Percentiles rank a stretch among this genome's conserved stretches.
These are phyloP conservation scores for Chlorella sp. DNA, from an alignment of 139 green algal genomes.

Conservation along the genomic window DNA sequence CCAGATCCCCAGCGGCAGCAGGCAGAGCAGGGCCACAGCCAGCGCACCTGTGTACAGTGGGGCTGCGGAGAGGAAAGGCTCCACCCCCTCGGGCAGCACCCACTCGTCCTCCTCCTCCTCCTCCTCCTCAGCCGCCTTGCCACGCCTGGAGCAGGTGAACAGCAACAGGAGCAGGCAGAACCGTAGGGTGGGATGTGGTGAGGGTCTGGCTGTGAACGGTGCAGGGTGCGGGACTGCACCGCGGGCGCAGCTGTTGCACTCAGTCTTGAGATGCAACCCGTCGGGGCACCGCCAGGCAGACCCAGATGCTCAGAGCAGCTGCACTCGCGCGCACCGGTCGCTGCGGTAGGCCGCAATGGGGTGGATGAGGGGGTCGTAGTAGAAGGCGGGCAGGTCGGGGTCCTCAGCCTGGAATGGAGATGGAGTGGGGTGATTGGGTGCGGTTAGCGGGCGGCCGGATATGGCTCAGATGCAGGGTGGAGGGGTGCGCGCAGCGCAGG, in stretches of 20 bases:
- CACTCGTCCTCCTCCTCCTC: slow-evolving; percentile 91
- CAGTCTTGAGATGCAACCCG: too few species aligned
- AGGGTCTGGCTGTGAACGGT: too few species aligned
- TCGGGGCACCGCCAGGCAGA: too few species aligned
- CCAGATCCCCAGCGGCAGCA: neutral
- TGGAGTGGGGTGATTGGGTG: too few species aligned
- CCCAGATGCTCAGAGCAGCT: too few species aligned
- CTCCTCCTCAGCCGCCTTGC: slow-evolving; percentile 50
- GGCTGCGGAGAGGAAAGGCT: slow-evolving; percentile 69
- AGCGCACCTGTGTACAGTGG: slow-evolving; percentile 40
- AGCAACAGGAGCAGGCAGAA: too few species aligned
- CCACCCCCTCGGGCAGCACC: slow-evolving; percentile 83
- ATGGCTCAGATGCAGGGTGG: too few species aligned
- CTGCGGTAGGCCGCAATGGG: slow-evolving; percentile 92
- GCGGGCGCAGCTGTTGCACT: too few species aligned
- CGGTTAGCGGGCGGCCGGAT: too few species aligned
- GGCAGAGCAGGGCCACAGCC: neutral
- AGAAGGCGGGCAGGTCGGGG: slow-evolving; percentile 98
- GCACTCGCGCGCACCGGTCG: neutral
- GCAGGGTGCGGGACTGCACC: too few species aligned
- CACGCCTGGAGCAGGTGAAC: neutral
- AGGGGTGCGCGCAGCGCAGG: too few species aligned
- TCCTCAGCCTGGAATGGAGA: slow-evolving; percentile 77
- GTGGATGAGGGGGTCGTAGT: slow-evolving; percentile 99
- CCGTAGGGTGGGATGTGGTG: too few species aligned